A percentile compares a stretch with the other conserved stretches of the same genome.
phyloP scores from a whole-genome alignment of 805 yeast genomes.

The Yarrowia osloensis region DNA sequence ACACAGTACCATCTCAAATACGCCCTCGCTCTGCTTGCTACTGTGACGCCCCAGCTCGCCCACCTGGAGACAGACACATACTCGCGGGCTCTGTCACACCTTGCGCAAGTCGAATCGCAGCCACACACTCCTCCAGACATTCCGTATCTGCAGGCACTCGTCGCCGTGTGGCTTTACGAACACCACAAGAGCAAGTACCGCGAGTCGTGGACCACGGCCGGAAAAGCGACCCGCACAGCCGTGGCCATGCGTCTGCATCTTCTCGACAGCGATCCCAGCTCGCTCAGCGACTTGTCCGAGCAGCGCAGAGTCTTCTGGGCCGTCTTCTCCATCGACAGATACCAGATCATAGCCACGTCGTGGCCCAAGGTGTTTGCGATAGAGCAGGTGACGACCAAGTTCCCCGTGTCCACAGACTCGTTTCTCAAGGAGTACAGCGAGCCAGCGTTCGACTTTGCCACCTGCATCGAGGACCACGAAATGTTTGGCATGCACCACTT shows the following conservation, averaged over 20 bases:
- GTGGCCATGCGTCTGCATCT: slow-evolving; percentile 12
- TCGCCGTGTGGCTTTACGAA: slow-evolving; percentile 8
- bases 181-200: slow-evolving; percentile 9
- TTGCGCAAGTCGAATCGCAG: slow-evolving; percentile 1
- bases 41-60: background rate
- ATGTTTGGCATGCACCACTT: slow-evolving; percentile 23
- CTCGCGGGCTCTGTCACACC: background rate
- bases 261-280: background rate
- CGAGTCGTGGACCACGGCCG: slow-evolving; percentile 9
- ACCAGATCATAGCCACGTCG: slow-evolving; percentile 11
- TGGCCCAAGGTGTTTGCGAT: slow-evolving; percentile 25
- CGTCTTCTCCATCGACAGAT: slow-evolving; percentile 12
- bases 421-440: slow-evolving; percentile 11
- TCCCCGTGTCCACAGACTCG: slow-evolving; percentile 14
- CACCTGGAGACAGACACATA: slow-evolving; percentile 3
- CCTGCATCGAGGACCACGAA: slow-evolving; percentile 16
- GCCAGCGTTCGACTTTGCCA: slow-evolving; percentile 5
- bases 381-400: slow-evolving; percentile 5
- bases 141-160: background rate
- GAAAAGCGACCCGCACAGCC: slow-evolving; percentile 1
- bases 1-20: slow-evolving; percentile 8
- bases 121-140: slow-evolving; percentile 1
- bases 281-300: background rate
- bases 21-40: slow-evolving; percentile 9
- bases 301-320: slow-evolving; percentile 13